Conservation (phyloP, 2,329 filamentous ascomycete genomes). For the Didymella arachidicola region DNA sequence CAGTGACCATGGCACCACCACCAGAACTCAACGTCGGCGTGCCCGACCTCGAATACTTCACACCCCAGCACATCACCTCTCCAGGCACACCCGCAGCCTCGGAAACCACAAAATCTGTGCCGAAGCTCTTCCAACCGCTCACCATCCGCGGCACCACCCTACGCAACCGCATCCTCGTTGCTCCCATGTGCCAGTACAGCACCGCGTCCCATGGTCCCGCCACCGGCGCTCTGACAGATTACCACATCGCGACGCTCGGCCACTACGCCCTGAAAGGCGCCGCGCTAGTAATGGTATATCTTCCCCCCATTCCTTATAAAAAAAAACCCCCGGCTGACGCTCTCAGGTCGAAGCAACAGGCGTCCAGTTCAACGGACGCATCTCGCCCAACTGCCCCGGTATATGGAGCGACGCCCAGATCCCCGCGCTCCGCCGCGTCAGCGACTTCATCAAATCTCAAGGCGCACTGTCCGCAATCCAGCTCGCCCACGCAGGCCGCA, state of each 20-base stretch:
- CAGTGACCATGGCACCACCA: slow-evolving; percentile 25
- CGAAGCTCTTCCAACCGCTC: slow-evolving; percentile 48
- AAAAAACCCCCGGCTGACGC: no score
- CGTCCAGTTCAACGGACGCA: slow-evolving; percentile 48
- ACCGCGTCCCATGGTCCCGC: slow-evolving; percentile 45
- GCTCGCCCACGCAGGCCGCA: slow-evolving; percentile 49
- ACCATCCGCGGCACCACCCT: slow-evolving; percentile 47
- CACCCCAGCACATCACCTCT: slow-evolving; percentile 53
- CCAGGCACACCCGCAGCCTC: slow-evolving; percentile 47
- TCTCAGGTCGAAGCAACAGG: slow-evolving; percentile 45
- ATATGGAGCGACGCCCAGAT: slow-evolving; percentile 51
- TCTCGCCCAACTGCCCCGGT: slow-evolving; percentile 48
- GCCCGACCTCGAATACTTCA: slow-evolving; percentile 54
- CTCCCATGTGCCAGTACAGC: slow-evolving; percentile 52
- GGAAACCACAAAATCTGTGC: slow-evolving; percentile 22
- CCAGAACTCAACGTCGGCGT: slow-evolving; percentile 40
- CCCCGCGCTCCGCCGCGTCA: slow-evolving; percentile 40
- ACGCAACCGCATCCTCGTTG: slow-evolving; percentile 49
- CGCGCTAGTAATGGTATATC: slow-evolving; percentile 36
- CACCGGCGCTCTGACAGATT: slow-evolving; percentile 49
- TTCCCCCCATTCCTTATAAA: no score
- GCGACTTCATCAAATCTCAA: slow-evolving; percentile 49
- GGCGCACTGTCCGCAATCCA: slow-evolving; percentile 45
- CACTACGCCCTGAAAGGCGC: slow-evolving; percentile 52
- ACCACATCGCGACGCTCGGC: slow-evolving; percentile 49